A percentile compares a stretch with the other conserved stretches of the same genome.
phyloP scores from a whole-genome alignment of 2,329 filamentous ascomycete species.

The Karstenula rhodostoma region DNA sequence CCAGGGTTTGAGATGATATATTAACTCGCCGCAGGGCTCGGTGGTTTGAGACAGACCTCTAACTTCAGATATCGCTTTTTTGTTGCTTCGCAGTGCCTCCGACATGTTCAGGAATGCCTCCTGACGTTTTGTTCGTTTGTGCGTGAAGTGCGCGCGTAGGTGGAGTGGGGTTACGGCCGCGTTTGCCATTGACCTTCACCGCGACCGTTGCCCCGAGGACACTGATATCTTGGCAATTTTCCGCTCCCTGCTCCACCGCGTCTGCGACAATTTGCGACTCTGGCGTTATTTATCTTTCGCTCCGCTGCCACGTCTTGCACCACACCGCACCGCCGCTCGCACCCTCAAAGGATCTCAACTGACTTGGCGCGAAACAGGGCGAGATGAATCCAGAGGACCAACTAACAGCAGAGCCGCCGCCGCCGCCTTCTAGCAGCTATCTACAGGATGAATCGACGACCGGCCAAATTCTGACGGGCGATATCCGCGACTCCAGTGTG shows the following conservation, averaged over 20 bases:
- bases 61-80: not conserved
- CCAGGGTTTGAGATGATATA: not conserved
- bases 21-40: not conserved
- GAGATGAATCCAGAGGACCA: not conserved
- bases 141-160: not conserved
- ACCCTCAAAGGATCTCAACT: not conserved
- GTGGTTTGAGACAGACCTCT: not conserved
- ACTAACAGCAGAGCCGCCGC: not conserved
- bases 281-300: not conserved
- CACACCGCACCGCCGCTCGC: not conserved
- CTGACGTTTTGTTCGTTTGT: not conserved
- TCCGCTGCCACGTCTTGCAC: not conserved
- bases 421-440: not conserved
- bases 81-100: too few species aligned
- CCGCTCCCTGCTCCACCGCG: not conserved
- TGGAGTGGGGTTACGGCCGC: not conserved
- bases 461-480: not conserved
- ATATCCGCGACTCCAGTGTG: not conserved
- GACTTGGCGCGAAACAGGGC: not conserved
- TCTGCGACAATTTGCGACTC: not conserved
- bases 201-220: not conserved
- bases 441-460: too few species aligned
- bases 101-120: too few species aligned
- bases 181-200: not conserved
- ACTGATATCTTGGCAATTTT: not conserved